Percentiles rank a stretch among this genome's conserved stretches.
Evolutionary conservation across 2,329 filamentous ascomycete species (phyloP).

Genomic region (Coniochaeta ligniaria): DNA sequence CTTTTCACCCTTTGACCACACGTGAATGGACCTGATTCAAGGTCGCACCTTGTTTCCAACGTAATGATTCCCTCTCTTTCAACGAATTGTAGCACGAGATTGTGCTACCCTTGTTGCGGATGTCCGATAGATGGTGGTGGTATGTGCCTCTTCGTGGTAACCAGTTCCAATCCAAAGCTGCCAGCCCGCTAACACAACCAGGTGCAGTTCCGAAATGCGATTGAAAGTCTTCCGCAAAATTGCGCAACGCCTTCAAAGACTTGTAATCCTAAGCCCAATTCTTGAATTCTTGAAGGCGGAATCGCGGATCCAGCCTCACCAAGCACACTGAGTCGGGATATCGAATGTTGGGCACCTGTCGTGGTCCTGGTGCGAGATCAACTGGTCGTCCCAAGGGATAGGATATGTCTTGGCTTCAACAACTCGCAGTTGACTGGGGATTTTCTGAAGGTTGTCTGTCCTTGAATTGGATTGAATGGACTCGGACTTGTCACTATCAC

Average conservation of each 20-base stretch:
- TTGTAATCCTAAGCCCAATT: background rate
- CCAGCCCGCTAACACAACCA: background rate
- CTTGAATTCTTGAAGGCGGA: background rate
- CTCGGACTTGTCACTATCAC: background rate
- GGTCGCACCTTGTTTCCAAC: background rate
- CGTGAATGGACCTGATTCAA: background rate
- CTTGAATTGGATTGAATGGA: background rate
- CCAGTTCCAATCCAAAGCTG: background rate
- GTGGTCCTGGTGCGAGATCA: background rate
- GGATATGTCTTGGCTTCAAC: background rate
- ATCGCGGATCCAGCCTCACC: background rate
- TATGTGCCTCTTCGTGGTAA: background rate
- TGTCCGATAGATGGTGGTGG: background rate
- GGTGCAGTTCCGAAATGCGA: background rate
- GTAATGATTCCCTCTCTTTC: background rate
- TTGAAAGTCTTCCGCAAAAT: background rate
- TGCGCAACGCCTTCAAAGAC: background rate
- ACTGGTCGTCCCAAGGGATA: background rate
- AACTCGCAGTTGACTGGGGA: background rate
- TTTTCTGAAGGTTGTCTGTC: background rate
- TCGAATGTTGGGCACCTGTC: background rate
- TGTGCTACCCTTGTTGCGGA: background rate
- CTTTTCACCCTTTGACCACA: background rate
- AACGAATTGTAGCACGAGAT: background rate
- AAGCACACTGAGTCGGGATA: background rate